Evolutionary conservation across 2,329 filamentous ascomycete species (phyloP), one percentile per base, ranked within the genome.

Genomic region (Claviceps arundinis): DNA sequence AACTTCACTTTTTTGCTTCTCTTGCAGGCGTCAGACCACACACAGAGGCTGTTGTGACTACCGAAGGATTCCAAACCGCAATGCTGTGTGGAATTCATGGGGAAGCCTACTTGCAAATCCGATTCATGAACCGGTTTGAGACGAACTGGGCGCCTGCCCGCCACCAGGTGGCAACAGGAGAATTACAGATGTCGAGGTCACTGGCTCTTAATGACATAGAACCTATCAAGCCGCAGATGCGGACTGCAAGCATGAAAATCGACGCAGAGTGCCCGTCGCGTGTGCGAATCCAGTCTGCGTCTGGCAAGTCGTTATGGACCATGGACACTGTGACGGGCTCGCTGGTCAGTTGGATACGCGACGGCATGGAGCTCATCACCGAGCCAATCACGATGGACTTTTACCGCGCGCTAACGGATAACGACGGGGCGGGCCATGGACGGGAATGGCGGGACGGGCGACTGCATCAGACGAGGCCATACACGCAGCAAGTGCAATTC

Each of bases 401-500:
- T 61, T 85, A 82, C 69, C 80, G 82, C 41, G 77, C 83, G 0
- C 71, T 76, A 40, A 85, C 82, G 0, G 80, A 85, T 65, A 85
- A 85, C 60, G 82, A 86, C 60, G 69, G 71, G 4, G 75, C 75
- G 0, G 68, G 70, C 6, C 77, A 78, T 56, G 81, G 79, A 1
- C 67, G 71, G 50, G 73, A 82, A 55, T 86, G 82, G 82, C 64
- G 70, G 11, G 69, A 71, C 17, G 60, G 65, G 6, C 67, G 70
- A 2, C 59, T 78, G 0, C 69, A 77, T 58, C 70, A 75, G 57
- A 73, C 71, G 3, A 68, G 67, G 4, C 62, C 65, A 47, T 70
- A 77, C 55, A 65, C 70, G 26, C 64, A 68, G 17, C 60, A 63
- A 19, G 60, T 69, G 1, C 59, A 56, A 13, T 68, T 65, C 65